Conservation (phyloP, 1,284 basidiomycete species). For the Pseudozyma pruni region DNA sequence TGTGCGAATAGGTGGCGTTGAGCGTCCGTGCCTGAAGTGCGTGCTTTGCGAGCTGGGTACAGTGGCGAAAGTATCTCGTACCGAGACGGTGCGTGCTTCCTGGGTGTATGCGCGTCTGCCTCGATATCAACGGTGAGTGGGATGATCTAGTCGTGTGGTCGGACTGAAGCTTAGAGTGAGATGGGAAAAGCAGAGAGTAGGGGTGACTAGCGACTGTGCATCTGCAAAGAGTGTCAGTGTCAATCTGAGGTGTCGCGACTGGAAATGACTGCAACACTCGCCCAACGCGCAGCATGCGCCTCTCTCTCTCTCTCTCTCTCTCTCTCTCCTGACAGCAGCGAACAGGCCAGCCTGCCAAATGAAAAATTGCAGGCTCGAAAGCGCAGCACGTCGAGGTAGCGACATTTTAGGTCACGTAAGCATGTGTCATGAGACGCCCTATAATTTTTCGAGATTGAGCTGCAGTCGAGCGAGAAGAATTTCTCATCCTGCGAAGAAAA, state of each 20-base stretch:
- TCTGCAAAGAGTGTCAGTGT: constrained; percentile 21
- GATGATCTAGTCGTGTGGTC: no score
- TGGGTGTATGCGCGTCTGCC: not conserved
- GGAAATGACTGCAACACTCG: not conserved
- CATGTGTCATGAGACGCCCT: constrained; percentile 8
- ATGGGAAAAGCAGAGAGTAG: no score
- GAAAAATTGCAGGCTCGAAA: constrained; percentile 1
- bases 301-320: no score
- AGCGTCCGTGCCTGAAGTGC: not conserved
- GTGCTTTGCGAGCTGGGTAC: not conserved
- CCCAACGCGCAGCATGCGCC: no score
- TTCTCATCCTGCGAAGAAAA: constrained; percentile 7
- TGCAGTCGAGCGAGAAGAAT: constrained; percentile 29
- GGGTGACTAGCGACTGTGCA: no score
- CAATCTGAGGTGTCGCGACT: constrained; percentile 27
- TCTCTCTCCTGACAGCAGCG: constrained; percentile 1
- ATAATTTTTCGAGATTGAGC: not conserved
- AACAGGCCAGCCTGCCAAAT: constrained; percentile 3
- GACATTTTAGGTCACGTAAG: constrained; percentile 14
- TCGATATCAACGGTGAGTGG: not conserved
- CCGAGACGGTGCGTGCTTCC: no score
- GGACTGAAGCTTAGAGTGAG: no score
- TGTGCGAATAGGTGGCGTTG: not conserved
- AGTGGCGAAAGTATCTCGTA: no score
- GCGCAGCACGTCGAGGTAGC: constrained; percentile 4